Evolutionary conservation across 306 rosid species (phyloP), one percentile per base, ranked within the genome.

Genomic region (Gillenia trifoliata): DNA sequence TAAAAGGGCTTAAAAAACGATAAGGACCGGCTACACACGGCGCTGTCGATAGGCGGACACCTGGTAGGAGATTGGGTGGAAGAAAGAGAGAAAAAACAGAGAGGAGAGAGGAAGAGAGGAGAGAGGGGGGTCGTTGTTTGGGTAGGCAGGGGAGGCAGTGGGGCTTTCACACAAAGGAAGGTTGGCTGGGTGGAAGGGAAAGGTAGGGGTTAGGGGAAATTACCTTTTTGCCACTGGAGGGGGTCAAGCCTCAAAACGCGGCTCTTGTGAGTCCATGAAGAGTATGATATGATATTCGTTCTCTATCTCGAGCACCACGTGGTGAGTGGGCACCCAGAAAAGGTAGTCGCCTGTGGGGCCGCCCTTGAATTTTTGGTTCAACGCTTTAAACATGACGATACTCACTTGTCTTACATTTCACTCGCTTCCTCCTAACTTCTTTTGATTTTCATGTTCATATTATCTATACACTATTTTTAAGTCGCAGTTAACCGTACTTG

Each of bases 221-320:
- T 34, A 33, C 45, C 68, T 33, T 64, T 64, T 64, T 64, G 7
- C 31, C 40, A 30, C 41, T 4, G 7, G 25, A 1, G n/a, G 12
- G 47, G 45, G 68, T 64, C 68, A n/a, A n/a, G n/a, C n/a, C n/a
- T n/a, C n/a, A 47, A 64, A 86, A 84, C 82, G 86, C 81, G 83
- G 84, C 90, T 70, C 80, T 72, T 59, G 65, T 30, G 72, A 73
- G 64, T 64, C 52, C 19, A 5, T 47, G 8, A 11, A 38, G 1
- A 38, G 8, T 31, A 31, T 31, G n/a, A 0, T 10, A 40, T 40
- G 3, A 40, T 2, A 40, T 40, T 47, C 50, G 75, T 82, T 72
- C 77, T 80, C 76, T 70, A 30, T 79, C 74, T 84, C 78, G 83
- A 83, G 85, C 88, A 86, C 86, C 94, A 89, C 97, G 97, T 91